Evolutionary conservation across 768 basidiomycete genomes (phyloP), one percentile per base, ranked within the genome.

Genomic region (Lyophyllum atratum): DNA sequence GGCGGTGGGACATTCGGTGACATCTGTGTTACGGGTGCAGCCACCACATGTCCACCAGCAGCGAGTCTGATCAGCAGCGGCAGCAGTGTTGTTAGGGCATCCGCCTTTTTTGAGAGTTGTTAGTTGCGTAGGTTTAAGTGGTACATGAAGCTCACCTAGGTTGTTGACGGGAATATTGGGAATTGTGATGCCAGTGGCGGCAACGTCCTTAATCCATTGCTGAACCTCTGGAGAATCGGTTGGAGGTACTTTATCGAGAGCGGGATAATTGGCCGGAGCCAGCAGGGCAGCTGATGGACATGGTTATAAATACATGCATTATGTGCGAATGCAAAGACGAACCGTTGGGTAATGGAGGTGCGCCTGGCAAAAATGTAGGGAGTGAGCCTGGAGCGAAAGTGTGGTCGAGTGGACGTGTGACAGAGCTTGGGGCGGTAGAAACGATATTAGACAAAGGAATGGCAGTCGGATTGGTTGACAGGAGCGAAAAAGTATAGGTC

Each of bases 11-110:
- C 94, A 96, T n/a, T 77, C 75, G 15, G 82, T 80, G 63, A 95
- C 79, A 66, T 94, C 93, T 1, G 82, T 81, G n/a, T 72, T 59
- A 17, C 82, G 77, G 2, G 80, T 84, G 73, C 90, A 92, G 34
- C 87, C 85, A 64, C 84, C 81, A 52, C 90, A 92, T 11, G 89
- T 88, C 89, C 88, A 92, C 90, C 90, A 92, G 72, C 89, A 90
- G 24, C 83, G 76, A 10, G 68, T 72, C 5, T 68, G 40, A 67
- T 90, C 85, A 8, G 75, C 71, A 31, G 78, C 78, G 9, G 82
- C 86, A 1, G 79, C 82, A 2, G 74, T 66, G 67, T 91, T 89
- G 34, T 81, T 78, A 1, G 82, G 68, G 66, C 91, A 93, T 48
- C 81, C 82, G 59, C 82, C 83, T 80, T 52, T 37, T 17, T 39